These are phyloP conservation scores for Coemansia sp. DNA, from an alignment of 192 early-diverging fungal species.

Conservation along the genomic window DNA sequence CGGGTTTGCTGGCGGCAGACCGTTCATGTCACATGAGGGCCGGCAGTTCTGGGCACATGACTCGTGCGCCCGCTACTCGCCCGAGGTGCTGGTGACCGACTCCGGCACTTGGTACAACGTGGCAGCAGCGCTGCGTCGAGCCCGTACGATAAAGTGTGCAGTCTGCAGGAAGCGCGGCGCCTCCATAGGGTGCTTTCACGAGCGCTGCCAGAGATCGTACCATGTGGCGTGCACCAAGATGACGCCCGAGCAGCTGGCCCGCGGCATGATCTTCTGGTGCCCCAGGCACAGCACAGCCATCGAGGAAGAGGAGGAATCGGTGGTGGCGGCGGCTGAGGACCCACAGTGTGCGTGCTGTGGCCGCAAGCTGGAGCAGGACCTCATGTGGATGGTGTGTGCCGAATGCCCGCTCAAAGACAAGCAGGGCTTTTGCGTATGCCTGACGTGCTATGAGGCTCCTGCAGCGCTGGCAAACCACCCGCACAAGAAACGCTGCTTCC, in stretches of 20 bases:
- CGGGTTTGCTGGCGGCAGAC: slow-evolving; percentile 33
- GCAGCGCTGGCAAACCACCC: slow-evolving; percentile 46
- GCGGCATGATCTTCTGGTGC: slow-evolving; percentile 88
- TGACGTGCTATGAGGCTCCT: slow-evolving; percentile 48
- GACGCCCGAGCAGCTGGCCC: slow-evolving; percentile 65
- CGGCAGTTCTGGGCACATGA: slow-evolving; percentile 82
- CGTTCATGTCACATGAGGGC: slow-evolving; percentile 60
- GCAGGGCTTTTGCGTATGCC: slow-evolving; percentile 35
- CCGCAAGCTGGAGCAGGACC: slow-evolving; percentile 24
- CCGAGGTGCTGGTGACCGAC: slow-evolving; percentile 73
- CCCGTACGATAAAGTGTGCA: slow-evolving; percentile 71
- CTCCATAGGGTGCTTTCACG: slow-evolving; percentile 84
- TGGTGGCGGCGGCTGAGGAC: slow-evolving; percentile 32
- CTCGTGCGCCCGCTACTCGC: slow-evolving; percentile 78
- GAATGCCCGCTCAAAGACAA: slow-evolving; percentile 33
- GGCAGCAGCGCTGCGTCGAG: slow-evolving; percentile 67
- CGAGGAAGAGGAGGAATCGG: background rate
- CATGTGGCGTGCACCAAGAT: slow-evolving; percentile 79
- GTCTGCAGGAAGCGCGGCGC: slow-evolving; percentile 79
- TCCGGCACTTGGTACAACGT: slow-evolving; percentile 85
- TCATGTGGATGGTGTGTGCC: slow-evolving; percentile 52
- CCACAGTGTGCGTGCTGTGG: slow-evolving; percentile 37
- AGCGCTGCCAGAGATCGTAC: slow-evolving; percentile 76
- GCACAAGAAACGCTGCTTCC: slow-evolving; percentile 55
- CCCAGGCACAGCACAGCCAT: slow-evolving; percentile 55